These are phyloP conservation scores for Hippophae tibetana DNA, from an alignment of 306 rosid species.

Conservation along the genomic window DNA sequence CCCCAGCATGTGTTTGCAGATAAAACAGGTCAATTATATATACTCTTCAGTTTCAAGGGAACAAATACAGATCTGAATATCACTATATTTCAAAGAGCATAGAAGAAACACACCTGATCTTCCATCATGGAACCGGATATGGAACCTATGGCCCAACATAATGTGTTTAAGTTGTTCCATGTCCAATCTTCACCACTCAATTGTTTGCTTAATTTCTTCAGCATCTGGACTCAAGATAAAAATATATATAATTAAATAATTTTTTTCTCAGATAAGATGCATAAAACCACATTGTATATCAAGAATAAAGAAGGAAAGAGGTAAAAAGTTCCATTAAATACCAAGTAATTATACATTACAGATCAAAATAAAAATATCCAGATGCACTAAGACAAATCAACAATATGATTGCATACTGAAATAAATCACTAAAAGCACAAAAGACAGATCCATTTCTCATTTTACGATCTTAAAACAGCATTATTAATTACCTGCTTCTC, in stretches of 20 bases:
- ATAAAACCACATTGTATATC: too few relatives aligned
- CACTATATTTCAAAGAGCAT: conserved; percentile 1
- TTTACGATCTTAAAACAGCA: background rate
- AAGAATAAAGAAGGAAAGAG: too few relatives aligned
- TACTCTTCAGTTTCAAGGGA: background rate
- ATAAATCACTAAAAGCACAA: too few relatives aligned
- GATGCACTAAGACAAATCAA: too few relatives aligned
- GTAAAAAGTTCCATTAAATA: too few relatives aligned
- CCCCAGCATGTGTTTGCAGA: too few relatives aligned
- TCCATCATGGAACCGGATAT: conserved; percentile 98
- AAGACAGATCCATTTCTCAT: too few relatives aligned
- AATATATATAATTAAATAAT: background rate
- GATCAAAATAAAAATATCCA: too few relatives aligned
- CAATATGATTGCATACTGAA: too few relatives aligned
- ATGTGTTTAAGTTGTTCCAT: conserved; percentile 94
- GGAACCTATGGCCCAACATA: conserved; percentile 99
- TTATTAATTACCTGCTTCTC: conserved; percentile 66
- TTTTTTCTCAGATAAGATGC: too few relatives aligned
- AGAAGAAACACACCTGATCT: conserved; percentile 62
- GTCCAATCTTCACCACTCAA: conserved; percentile 98
- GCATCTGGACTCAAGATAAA: conserved; percentile 46
- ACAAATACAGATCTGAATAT: conserved; percentile 1
- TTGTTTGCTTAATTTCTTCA: conserved; percentile 83
- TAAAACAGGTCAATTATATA: too few relatives aligned
- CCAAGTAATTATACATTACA: too few relatives aligned